Conservation (phyloP, 192 early-diverging fungal species). For the Gryganskiella cystojenkinii region DNA sequence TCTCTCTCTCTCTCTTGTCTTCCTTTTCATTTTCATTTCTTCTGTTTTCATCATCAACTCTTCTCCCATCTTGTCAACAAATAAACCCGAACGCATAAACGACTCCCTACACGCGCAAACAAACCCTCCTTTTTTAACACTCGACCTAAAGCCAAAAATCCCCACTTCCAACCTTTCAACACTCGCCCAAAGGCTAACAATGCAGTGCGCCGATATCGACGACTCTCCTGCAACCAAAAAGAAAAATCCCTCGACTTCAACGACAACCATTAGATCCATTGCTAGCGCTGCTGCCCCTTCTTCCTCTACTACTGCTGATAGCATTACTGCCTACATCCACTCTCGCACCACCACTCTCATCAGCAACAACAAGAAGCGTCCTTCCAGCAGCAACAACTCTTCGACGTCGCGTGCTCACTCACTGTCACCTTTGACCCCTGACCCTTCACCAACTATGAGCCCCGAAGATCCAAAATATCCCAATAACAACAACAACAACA, state of each 20-base stretch:
- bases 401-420: conserved; percentile 1
- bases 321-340: conserved; percentile 8
- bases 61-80: too few relatives aligned
- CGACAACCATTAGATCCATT: conserved; percentile 34
- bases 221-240: conserved; percentile 20
- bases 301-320: neutral
- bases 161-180: conserved; percentile 1
- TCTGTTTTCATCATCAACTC: too few relatives aligned
- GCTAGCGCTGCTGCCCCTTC: conserved; percentile 16
- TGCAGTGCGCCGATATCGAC: conserved; percentile 16
- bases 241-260: neutral
- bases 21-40: neutral
- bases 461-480: conserved; percentile 35
- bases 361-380: neutral
- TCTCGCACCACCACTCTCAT: conserved; percentile 7
- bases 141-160: neutral
- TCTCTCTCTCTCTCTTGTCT: neutral
- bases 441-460: conserved; percentile 40
- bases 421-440: conserved; percentile 9
- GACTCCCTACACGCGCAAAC: neutral
- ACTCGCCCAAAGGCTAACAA: conserved; percentile 5
- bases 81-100: neutral
- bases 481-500: neutral
- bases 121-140: neutral
- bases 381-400: neutral